Evolutionary conservation across 345 rosid species (phyloP), one percentile per base, ranked within the genome.

Genomic region (Eucalyptus sp.): DNA sequence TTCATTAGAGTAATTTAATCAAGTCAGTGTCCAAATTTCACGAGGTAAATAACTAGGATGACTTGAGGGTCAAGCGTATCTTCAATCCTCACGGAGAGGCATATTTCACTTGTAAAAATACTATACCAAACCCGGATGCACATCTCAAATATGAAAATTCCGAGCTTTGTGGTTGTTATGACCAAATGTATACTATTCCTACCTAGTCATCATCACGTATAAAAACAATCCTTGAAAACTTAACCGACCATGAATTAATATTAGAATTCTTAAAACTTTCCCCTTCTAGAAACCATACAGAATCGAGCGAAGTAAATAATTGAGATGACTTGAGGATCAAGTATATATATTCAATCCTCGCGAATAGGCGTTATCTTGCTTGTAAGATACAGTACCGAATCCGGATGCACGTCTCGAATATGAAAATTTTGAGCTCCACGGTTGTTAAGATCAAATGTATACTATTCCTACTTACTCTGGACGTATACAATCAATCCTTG

Each of bases 31-130:
- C 58, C 25, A 8, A 52, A 50, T 50, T 50, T 7, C 0, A 1
- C 3, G 0, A 1, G 27, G 1, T 58, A 58, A 24, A 0, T 10
- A 13, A 29, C 20, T 64, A 0, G 8, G 20, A n/a, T n/a, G 37
- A n/a, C 37, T 15, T 4, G 3, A 64, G 76, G 41, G 10, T n/a
- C 17, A 14, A 64, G 76, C 14, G 37, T 3, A 14, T 6, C 17
- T 14, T 64, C 41, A 27, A 60, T 27, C 68, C 31, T 6, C 1
- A 0, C 0, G 13, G 9, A 27, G 13, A 27, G 31, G 15, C 7
- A 60, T 27, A 11, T 60, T 60, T 60, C 1, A 1, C 33, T 6
- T 60, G 8, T 13, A 27, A 27, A 1, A 29, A 20, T 60, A 1
- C 7, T 12, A 29, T 27, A 27, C 31, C 66, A 27, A 13, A 60